Percentiles rank a stretch among this genome's conserved stretches.
Conservation (phyloP, 106 monocot genomes). For the Apostasia ramifera region DNA sequence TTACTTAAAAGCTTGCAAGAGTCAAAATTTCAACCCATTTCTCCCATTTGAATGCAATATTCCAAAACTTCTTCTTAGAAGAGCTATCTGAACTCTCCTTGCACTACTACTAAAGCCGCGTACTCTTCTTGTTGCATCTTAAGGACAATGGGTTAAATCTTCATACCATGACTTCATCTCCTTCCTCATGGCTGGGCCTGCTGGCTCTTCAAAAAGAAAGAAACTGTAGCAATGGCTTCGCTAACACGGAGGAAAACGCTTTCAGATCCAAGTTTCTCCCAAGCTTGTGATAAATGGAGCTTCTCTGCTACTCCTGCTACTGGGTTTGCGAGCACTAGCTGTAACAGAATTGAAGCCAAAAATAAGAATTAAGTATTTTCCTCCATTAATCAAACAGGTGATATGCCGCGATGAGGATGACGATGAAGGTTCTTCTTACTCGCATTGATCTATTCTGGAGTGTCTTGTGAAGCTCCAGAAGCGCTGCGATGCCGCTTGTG, state of each 20-base stretch:
- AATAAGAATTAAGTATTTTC: not conserved
- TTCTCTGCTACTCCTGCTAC: constrained; percentile 37
- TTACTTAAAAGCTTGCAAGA: too few relatives aligned
- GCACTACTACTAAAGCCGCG: not conserved
- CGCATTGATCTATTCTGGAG: constrained; percentile 39
- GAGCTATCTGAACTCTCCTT: constrained; percentile 6
- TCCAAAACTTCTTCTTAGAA: constrained; percentile 27
- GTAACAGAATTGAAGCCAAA: not conserved
- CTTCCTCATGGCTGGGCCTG: not conserved
- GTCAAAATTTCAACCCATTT: too few relatives aligned
- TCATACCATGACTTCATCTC: not conserved
- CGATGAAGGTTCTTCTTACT: constrained; percentile 10
- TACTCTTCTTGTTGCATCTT: not conserved
- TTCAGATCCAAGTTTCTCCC: constrained; percentile 33
- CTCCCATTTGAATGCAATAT: not conserved
- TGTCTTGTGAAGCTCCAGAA: constrained; percentile 38
- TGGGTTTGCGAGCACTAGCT: constrained; percentile 54
- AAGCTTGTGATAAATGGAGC: constrained; percentile 17
- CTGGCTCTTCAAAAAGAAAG: constrained; percentile 6
- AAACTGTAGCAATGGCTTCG: constrained; percentile 14
- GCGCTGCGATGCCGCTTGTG: constrained; percentile 45
- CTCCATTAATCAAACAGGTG: not conserved
- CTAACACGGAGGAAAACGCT: constrained; percentile 16
- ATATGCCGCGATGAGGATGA: not conserved
- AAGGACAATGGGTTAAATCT: not conserved